Percentiles rank a stretch among this genome's conserved stretches.
Conservation (phyloP, 2,329 filamentous ascomycete species). For the Cryphonectria naterciae region DNA sequence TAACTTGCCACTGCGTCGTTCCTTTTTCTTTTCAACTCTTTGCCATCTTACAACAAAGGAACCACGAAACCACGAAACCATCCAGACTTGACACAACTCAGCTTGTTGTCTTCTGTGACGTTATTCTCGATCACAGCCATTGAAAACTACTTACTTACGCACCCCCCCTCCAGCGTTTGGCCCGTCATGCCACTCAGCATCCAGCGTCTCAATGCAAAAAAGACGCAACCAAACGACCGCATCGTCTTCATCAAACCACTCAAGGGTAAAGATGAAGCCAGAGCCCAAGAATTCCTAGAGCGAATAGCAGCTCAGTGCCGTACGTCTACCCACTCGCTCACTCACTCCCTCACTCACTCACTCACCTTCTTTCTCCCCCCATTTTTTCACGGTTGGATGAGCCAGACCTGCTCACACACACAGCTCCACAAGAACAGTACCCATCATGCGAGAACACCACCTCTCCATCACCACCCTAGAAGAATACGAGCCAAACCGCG, state of each 20-base stretch:
- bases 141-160: too few relatives aligned
- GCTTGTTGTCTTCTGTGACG: background rate
- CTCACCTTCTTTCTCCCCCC: background rate
- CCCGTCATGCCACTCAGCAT: constrained; percentile 74
- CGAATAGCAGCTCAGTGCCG: constrained; percentile 80
- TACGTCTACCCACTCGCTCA: constrained; percentile 45
- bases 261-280: constrained; percentile 63
- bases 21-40: too few relatives aligned
- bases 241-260: constrained; percentile 88
- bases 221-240: constrained; percentile 73
- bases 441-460: constrained; percentile 70
- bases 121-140: background rate
- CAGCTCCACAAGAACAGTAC: constrained; percentile 46
- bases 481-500: constrained; percentile 78
- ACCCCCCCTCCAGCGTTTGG: background rate
- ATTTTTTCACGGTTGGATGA: too few relatives aligned
- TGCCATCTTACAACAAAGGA: background rate
- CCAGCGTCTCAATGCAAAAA: constrained; percentile 76
- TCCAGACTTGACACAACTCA: background rate
- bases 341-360: constrained; percentile 30
- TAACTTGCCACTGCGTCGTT: too few relatives aligned
- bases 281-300: constrained; percentile 72
- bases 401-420: background rate
- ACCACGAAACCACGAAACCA: background rate
- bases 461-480: constrained; percentile 73